Base-by-base conservation (phyloP, 2,329 filamentous ascomycete genomes). In the Rosellinia necatrix region DNA sequence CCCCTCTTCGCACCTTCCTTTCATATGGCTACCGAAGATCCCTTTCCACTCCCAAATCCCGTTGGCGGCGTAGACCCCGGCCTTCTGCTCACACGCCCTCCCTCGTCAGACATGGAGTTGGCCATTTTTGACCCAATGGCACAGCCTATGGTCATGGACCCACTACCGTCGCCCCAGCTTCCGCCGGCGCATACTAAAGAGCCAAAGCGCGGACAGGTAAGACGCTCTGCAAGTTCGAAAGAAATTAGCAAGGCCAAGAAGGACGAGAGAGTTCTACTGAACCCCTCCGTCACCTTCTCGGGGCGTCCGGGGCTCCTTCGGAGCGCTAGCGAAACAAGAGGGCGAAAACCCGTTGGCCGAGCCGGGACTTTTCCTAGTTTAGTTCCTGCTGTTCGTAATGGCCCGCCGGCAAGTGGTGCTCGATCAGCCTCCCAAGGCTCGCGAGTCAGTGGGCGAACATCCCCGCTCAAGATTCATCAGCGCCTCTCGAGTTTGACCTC, bases 51-150 rank as follows among this genome's bases (percentile, higher is more conserved):
- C 24, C 71, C 77, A 32, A 76, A 71, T 42, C 72, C 49, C 15
- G 38, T 37, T 44, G 55, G 75, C 6, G 80, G 76, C n/a, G 83
- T 87, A 5, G 76, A 87, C 62, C 84, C 84, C 1, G 84, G 81
- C 6, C 72, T 87, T 13, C 71, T 87, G 6, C 82, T 84, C 65
- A 81, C 79, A 59, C 76, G 77, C 9, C 78, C 81, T 21, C 75
- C 75, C 10, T 79, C 79, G 17, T 77, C 79, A 3, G 66, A 70
- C 49, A 75, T 81, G 72, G 75, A 79, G 35, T 58, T 68, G 13
- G 66, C 74, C 21, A 67, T 67, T 42, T 76, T 69, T 61, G 54
- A 72, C 67, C 64, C 69, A 56, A 59, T 66, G 64, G 47, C 67
- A 59, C 49, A 71, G 51, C 53, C 66, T 30, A 60, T 67, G 10